Base-by-base conservation (phyloP, 1,284 basidiomycete species). In the Pyrrhoderma noxium region DNA sequence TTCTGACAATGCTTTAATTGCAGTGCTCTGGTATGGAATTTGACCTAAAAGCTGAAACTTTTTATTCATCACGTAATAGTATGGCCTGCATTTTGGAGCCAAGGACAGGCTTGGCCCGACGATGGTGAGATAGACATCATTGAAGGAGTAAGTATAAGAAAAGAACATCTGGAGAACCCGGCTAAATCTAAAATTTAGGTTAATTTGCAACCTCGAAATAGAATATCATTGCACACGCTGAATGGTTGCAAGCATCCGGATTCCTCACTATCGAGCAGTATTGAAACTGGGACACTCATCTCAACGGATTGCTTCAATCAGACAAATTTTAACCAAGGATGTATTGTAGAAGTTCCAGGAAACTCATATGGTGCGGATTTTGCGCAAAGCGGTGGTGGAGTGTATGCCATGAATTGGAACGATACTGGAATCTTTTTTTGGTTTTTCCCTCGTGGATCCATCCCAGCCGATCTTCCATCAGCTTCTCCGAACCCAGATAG, bases 71-170 rank as follows among this genome's bases (percentile, higher is more conserved):
- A 16, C 13, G 14, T 48, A 38, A 18, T 38, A 40, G 55, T 56
- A 22, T 74, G 72, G 72, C 72, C 71, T 22, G 72, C 74, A 7
- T 70, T 64, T 56, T 67, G 64, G 67, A 64, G 65, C 8, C 45
- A 56, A 34, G 52, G 51, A 27, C 31, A 63, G 61, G 62, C 64
- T 47, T 73, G 71, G 70, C 71, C 71, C 0, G 56, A 60, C 16
- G 64, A 64, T 16, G 71, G 71, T 16, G 71, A 73, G 58, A 72
- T 73, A 46, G 71, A 73, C 59, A 70, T 73, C 53, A 58, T 73
- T 14, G 70, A 72, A 55, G 60, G 64, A 25, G 49, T 51, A 27
- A 34, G 49, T 51, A 9, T 21, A 18, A 7, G n/a, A 14, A 22
- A 11, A 23, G 16, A n/a, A 9, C 39, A 41, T 8, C 16, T 7